These are phyloP conservation scores for Fistulifera pelliculosa DNA, from an alignment of 108 stramenopile genomes.

Conservation along the genomic window DNA sequence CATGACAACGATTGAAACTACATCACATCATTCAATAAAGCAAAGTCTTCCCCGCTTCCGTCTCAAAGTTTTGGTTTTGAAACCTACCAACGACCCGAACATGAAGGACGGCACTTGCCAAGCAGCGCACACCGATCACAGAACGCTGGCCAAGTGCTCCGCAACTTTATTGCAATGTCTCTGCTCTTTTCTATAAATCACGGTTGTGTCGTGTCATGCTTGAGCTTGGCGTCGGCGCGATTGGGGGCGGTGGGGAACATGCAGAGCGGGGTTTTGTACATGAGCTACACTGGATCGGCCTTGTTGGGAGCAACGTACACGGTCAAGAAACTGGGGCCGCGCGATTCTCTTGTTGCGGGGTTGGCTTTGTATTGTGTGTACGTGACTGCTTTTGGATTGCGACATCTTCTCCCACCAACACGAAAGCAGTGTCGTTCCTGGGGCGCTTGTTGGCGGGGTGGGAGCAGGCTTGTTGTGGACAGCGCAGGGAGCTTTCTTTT, in stretches of 20 bases:
- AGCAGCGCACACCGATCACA: too few relatives aligned
- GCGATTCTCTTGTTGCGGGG: conserved; percentile 47
- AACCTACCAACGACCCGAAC: too few relatives aligned
- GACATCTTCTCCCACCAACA: neutral
- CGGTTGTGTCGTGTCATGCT: conserved; percentile 35
- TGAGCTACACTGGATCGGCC: conserved; percentile 57
- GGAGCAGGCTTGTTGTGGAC: conserved; percentile 79
- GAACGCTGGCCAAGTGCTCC: neutral
- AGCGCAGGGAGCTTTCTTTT: conserved; percentile 73
- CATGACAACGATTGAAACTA: too few relatives aligned
- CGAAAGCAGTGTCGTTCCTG: conserved; percentile 18
- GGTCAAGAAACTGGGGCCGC: conserved; percentile 42
- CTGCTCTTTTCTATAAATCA: conserved; percentile 43
- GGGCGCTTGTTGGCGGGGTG: conserved; percentile 68
- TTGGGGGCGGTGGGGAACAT: conserved; percentile 47
- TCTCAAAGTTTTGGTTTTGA: too few relatives aligned
- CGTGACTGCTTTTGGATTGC: conserved; percentile 61
- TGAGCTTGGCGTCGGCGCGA: conserved; percentile 49
- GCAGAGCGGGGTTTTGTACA: conserved; percentile 48
- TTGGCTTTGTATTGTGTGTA: conserved; percentile 64
- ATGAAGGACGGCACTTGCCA: too few relatives aligned
- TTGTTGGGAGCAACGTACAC: conserved; percentile 56
- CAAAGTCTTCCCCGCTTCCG: too few relatives aligned
- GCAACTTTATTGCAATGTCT: conserved; percentile 31
- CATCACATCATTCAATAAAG: too few relatives aligned